Base-by-base conservation (phyloP, 164 flowering plant species). In the Magnolia officinalis region DNA sequence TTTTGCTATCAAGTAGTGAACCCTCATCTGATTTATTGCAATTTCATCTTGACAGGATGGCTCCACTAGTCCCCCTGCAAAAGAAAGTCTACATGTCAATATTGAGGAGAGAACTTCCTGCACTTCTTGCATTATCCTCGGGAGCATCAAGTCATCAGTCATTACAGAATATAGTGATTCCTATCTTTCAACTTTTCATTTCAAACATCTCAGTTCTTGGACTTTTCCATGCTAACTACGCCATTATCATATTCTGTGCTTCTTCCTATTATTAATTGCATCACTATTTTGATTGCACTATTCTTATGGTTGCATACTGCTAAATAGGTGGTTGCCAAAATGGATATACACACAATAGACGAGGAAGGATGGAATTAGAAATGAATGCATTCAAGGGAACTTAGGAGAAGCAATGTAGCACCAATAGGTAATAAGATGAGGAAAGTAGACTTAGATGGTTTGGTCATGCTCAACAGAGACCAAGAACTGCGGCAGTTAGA, bases 91-190 rank as follows among this genome's bases (percentile, higher is more conserved):
- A 91, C 78, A 10, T 86, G 76, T 95, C 97, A 76, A 90, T 95
- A 84, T 80, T 95, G 82, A 91, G 92, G 86, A 93, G 86, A 83
- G 98, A 95, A 83, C 94, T 95, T 51, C 86, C 97, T 21, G 86
- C 81, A 82, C 91, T 95, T 74, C 89, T 92, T 64, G 94, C 95
- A 72, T 74, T 88, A 49, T 86, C 96, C 83, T 88, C 92, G 45
- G 90, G 96, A 67, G 75, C 86, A 63, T 78, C 95, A 63, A 88
- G 75, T 78, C 88, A 88, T 10, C 98, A 83, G 67, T 91, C 99
- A 59, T 84, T 95, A 65, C 98, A 91, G 74, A 95, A 95, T 81
- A 89, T 88, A 83, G 99, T 95, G 83, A 76, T 75, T 29, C 49
- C 26, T n/a, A 26, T 76, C 29, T 4, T 37, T 51, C 79, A 65